phyloP scores from a whole-genome alignment of 306 rosid species.

The Inga leiocalycina region DNA sequence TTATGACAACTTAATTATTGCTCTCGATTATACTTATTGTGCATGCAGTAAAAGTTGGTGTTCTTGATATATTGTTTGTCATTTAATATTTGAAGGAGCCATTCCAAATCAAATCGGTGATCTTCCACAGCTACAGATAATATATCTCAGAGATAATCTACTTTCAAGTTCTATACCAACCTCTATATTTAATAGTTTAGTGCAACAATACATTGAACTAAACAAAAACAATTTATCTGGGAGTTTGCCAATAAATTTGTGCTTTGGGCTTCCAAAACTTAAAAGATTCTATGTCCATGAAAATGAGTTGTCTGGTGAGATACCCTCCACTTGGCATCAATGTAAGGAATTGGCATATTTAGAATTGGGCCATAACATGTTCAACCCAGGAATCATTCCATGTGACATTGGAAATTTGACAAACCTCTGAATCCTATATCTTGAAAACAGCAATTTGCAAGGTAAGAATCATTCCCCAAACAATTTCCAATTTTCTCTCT shows the following conservation, averaged over 20 bases:
- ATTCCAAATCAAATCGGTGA: neutral
- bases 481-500: no score
- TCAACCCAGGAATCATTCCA: slow-evolving; percentile 28
- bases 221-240: neutral
- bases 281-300: neutral
- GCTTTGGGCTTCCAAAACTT: slow-evolving; percentile 20
- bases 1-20: no score
- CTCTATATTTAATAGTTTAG: slow-evolving; percentile 28
- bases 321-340: slow-evolving; percentile 5
- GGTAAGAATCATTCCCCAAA: neutral
- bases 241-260: slow-evolving; percentile 18
- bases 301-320: slow-evolving; percentile 7
- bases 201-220: slow-evolving; percentile 16
- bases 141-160: slow-evolving; percentile 20
- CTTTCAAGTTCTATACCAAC: slow-evolving; percentile 25
- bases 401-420: slow-evolving; percentile 29
- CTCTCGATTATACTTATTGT: no score
- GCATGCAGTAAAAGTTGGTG: no score
- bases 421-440: slow-evolving; percentile 3
- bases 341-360: slow-evolving; percentile 6
- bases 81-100: slow-evolving; percentile 11
- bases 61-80: no score
- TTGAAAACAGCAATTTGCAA: slow-evolving; percentile 18
- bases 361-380: neutral
- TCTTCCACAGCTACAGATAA: neutral